Evolutionary conservation across 148 eudicot genomes (phyloP).

Genomic region (Rhododendron ferrugineum): DNA sequence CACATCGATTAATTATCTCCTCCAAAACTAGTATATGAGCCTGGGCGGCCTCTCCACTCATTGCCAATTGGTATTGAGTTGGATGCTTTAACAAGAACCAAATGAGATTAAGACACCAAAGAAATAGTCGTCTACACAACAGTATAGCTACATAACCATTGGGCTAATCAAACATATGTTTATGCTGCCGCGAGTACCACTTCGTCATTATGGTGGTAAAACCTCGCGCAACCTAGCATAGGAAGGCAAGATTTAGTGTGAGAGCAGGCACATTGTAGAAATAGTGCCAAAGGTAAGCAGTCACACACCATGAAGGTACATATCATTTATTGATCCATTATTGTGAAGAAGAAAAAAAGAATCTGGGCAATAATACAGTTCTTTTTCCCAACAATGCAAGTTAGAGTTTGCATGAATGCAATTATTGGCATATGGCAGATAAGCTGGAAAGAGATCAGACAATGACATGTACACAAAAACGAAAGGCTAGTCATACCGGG

Average conservation of each 20-base stretch:
- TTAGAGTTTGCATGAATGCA: background rate
- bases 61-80: too few relatives aligned
- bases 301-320: background rate
- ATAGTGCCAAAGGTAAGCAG: background rate
- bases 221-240: background rate
- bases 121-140: too few relatives aligned
- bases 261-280: background rate
- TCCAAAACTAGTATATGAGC: too few relatives aligned
- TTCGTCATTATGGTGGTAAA: background rate
- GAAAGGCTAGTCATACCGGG: constrained; percentile 16
- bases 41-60: too few relatives aligned
- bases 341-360: background rate
- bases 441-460: background rate
- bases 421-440: background rate
- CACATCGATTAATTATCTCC: too few relatives aligned
- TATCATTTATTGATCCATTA: background rate
- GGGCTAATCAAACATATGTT: background rate
- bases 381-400: constrained; percentile 2
- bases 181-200: background rate
- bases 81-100: too few relatives aligned
- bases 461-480: background rate
- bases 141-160: background rate
- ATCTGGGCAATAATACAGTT: background rate
- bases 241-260: background rate
- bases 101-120: too few relatives aligned